phyloP scores from a whole-genome alignment of 1,139 yeast genomes.

The Zygosaccharomyces pseudobailii region DNA sequence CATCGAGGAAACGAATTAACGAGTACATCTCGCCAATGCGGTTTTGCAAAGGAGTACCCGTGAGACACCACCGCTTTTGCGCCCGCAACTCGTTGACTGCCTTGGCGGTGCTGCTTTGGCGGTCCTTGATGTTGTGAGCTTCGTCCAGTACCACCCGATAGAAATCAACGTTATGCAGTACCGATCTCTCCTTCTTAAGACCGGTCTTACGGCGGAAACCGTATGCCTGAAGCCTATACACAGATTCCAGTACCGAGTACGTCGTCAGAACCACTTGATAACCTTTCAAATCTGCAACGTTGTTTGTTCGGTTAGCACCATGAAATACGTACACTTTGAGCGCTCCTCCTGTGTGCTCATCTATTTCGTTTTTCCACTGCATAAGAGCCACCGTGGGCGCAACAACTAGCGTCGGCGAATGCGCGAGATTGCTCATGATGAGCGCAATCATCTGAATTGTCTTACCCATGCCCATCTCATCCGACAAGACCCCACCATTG shows the following conservation, averaged over 20 bases:
- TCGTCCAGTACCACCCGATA: constrained; percentile 92
- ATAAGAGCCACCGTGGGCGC: constrained; percentile 97
- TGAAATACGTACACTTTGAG: constrained; percentile 71
- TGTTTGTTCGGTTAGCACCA: constrained; percentile 70
- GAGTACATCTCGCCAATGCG: constrained; percentile 96
- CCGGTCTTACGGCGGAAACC: constrained; percentile 77
- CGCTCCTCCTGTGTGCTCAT: constrained; percentile 67
- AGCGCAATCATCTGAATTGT: constrained; percentile 92
- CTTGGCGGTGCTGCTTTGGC: constrained; percentile 87
- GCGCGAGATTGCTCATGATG: constrained; percentile 60
- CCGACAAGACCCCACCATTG: constrained; percentile 92
- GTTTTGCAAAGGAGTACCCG: constrained; percentile 96
- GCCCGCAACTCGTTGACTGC: constrained; percentile 76
- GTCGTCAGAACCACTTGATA: constrained; percentile 87
- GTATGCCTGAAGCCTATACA: constrained; percentile 70
- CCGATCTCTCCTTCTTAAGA: constrained; percentile 67
- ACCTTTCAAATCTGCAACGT: constrained; percentile 50
- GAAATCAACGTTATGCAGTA: constrained; percentile 69
- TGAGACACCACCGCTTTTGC: constrained; percentile 77
- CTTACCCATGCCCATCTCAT: constrained; percentile 99
- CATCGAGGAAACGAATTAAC: constrained; percentile 71
- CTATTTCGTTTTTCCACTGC: constrained; percentile 96
- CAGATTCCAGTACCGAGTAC: constrained; percentile 86
- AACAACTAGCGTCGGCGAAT: constrained; percentile 78
- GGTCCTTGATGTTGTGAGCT: constrained; percentile 94